phyloP scores from a whole-genome alignment of 495 filamentous ascomycete genomes.

The Cercophora sp. region DNA sequence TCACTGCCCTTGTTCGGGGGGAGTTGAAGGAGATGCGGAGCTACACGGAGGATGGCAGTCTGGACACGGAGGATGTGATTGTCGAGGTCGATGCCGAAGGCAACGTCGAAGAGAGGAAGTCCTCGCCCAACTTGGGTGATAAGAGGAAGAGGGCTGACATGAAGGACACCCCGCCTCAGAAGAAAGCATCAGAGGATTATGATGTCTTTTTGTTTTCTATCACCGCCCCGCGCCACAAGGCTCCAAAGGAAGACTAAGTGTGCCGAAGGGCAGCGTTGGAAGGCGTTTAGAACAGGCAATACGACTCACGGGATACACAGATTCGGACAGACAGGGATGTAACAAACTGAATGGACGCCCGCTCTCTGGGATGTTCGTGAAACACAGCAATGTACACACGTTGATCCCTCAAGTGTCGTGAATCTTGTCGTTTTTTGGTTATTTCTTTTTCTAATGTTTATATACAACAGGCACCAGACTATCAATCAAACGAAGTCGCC shows the following conservation, averaged over 20 bases:
- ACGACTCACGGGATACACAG: no score
- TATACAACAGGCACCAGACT: no score
- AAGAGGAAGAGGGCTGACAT: constrained; percentile 4
- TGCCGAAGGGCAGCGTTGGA: not conserved
- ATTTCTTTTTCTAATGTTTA: no score
- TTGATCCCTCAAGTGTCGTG: no score
- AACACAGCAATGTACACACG: no score
- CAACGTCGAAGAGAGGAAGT: constrained; percentile 16
- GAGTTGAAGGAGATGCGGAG: constrained; percentile 72
- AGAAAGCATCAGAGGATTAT: constrained; percentile 5
- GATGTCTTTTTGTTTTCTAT: constrained; percentile 28
- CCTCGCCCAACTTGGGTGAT: constrained; percentile 1
- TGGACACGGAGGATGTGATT: constrained; percentile 46
- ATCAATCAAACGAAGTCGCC: no score
- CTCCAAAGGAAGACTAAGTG: constrained; percentile 11
- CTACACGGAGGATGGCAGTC: constrained; percentile 69
- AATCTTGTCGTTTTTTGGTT: no score
- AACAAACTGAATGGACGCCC: no score
- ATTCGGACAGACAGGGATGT: no score
- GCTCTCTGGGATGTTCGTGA: no score
- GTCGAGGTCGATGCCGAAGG: constrained; percentile 32
- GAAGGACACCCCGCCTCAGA: not conserved
- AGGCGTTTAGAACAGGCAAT: no score
- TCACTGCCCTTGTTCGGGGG: constrained; percentile 66
- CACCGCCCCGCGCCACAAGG: constrained; percentile 17